phyloP scores from a whole-genome alignment of 208 protist genomes.

The Trypanosoma melophagium region DNA sequence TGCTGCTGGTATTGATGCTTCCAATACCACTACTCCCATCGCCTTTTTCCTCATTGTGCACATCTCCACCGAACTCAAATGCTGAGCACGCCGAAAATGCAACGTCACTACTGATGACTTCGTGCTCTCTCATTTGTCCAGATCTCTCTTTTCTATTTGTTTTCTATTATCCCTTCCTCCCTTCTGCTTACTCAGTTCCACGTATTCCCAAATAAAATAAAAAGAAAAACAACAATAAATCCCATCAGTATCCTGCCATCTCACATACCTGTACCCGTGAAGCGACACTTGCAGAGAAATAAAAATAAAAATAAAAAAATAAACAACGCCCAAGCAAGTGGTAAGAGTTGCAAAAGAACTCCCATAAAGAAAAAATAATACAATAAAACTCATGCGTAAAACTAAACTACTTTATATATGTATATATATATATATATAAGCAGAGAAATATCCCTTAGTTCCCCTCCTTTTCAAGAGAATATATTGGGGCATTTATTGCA shows the following conservation, averaged over 20 bases:
- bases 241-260: not conserved
- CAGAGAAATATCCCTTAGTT: too few species aligned
- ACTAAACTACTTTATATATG: not conserved
- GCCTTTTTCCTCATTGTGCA: not conserved
- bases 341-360: too few species aligned
- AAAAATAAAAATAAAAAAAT: too few species aligned
- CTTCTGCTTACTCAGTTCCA: not conserved
- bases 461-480: not conserved
- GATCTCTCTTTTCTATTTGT: not conserved
- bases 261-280: too few species aligned
- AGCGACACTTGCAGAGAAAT: too few species aligned
- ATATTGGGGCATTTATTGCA: not conserved
- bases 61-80: constrained; percentile 22
- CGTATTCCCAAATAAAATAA: constrained; percentile 3
- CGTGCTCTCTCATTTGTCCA: constrained; percentile 1
- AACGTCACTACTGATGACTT: not conserved
- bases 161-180: not conserved
- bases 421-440: not conserved
- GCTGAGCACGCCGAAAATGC: constrained; percentile 18
- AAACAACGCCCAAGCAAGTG: too few species aligned
- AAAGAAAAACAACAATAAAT: constrained; percentile 14
- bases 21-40: not conserved
- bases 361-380: too few species aligned
- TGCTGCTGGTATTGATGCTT: not conserved
- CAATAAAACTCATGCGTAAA: too few species aligned